phyloP scores from a whole-genome alignment of 441 rosid species.

The Croton laevigatus region DNA sequence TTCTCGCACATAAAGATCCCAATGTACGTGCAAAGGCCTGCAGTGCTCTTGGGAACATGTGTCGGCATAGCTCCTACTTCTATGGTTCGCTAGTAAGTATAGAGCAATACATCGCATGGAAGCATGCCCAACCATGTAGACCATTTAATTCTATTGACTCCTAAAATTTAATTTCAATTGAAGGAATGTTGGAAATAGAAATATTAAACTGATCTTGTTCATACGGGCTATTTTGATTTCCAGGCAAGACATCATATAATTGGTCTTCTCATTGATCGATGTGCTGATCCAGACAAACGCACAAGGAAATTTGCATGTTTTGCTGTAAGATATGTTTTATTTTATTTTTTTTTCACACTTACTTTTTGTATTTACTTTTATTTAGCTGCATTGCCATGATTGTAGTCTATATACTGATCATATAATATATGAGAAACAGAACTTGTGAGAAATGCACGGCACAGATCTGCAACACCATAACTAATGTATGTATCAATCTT shows the following conservation, averaged over 20 bases:
- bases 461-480: background rate
- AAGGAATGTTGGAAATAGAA: background rate
- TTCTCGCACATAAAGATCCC: slow-evolving; percentile 76
- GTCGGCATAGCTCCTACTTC: slow-evolving; percentile 89
- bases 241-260: slow-evolving; percentile 73
- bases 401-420: background rate
- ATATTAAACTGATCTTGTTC: slow-evolving; percentile 18
- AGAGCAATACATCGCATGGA: slow-evolving; percentile 5
- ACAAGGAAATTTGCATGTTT: slow-evolving; percentile 97
- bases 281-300: slow-evolving; percentile 93
- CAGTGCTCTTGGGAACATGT: slow-evolving; percentile 97
- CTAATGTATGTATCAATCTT: background rate
- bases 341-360: too few relatives aligned
- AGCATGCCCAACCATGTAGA: slow-evolving; percentile 15
- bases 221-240: slow-evolving; percentile 25
- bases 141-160: background rate
- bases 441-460: background rate
- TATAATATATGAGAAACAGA: background rate
- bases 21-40: slow-evolving; percentile 94
- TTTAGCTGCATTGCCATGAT: background rate
- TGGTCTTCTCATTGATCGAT: slow-evolving; percentile 79
- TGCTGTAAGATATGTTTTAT: slow-evolving; percentile 56
- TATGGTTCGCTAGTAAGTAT: slow-evolving; percentile 67
- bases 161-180: background rate
- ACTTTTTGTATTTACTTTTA: background rate